Evolutionary conservation across 2,329 filamentous ascomycete genomes (phyloP).

Genomic region (Trichophyton equinum): DNA sequence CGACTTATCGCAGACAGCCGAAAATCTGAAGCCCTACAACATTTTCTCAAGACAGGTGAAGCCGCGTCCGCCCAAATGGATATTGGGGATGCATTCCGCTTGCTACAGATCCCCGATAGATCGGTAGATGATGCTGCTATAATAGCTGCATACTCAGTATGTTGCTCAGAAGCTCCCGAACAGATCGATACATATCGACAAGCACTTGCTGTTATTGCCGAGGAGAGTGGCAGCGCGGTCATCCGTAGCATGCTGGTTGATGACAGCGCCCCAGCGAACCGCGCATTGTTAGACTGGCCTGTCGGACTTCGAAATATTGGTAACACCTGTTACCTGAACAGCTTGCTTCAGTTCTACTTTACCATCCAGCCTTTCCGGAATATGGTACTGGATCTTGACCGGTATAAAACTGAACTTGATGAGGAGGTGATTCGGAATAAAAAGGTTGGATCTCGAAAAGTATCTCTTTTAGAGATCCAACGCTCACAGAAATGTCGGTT

Average conservation of each 20-base stretch:
- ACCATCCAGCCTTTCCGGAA: conserved; percentile 71
- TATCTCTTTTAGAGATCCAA: conserved; percentile 46
- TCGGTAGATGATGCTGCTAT: conserved; percentile 41
- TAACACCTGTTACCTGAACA: conserved; percentile 97
- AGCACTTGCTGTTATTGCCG: conserved; percentile 38
- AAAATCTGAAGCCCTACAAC: conserved; percentile 42
- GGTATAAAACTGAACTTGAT: conserved; percentile 54
- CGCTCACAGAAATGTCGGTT: conserved; percentile 61
- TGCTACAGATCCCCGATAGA: conserved; percentile 42
- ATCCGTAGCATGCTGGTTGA: conserved; percentile 26
- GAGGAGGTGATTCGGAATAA: conserved; percentile 53
- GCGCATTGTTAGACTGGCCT: conserved; percentile 47
- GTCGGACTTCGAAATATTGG: conserved; percentile 87
- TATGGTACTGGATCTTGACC: conserved; percentile 63
- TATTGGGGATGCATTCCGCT: conserved; percentile 40
- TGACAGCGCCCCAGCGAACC: conserved; percentile 20
- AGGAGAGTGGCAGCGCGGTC: conserved; percentile 29
- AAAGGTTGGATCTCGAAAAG: conserved; percentile 60
- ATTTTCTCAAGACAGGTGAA: conserved; percentile 42
- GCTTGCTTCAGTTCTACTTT: conserved; percentile 88
- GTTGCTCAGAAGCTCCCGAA: conserved; percentile 35
- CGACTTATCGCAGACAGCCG: conserved; percentile 46
- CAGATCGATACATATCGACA: conserved; percentile 35
- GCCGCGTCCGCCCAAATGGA: conserved; percentile 42
- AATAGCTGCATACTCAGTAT: conserved; percentile 37